phyloP scores from a whole-genome alignment of 2,329 filamentous ascomycete species.

The Berkeleyomyces rouxiae region DNA sequence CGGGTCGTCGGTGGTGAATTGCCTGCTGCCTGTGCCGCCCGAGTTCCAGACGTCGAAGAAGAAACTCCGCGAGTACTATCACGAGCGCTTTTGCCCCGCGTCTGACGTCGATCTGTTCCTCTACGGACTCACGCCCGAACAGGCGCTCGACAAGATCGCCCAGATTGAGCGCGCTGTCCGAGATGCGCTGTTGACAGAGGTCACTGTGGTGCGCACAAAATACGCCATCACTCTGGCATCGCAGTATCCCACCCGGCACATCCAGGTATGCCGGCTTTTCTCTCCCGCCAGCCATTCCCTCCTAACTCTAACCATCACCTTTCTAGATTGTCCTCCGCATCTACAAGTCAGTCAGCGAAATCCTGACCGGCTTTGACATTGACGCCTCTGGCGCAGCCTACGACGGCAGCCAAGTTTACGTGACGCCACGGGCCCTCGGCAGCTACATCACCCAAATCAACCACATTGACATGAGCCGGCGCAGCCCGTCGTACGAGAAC shows the following conservation, averaged over 20 bases:
- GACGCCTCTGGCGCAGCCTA: conserved; percentile 71
- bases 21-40: conserved; percentile 52
- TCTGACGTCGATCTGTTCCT: conserved; percentile 80
- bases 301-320: conserved; percentile 9
- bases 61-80: conserved; percentile 55
- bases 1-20: conserved; percentile 67
- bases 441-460: conserved; percentile 74
- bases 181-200: conserved; percentile 66
- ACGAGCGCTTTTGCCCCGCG: conserved; percentile 63
- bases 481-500: conserved; percentile 77
- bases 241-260: conserved; percentile 67
- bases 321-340: conserved; percentile 62
- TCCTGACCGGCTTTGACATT: conserved; percentile 77
- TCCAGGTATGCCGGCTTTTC: conserved; percentile 32
- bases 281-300: background rate
- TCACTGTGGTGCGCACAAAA: conserved; percentile 70
- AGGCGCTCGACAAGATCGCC: conserved; percentile 70
- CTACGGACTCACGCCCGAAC: conserved; percentile 59
- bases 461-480: conserved; percentile 58
- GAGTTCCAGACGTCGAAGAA: conserved; percentile 46
- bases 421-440: conserved; percentile 57
- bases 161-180: conserved; percentile 60
- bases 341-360: conserved; percentile 70
- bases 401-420: conserved; percentile 65
- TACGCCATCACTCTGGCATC: conserved; percentile 75